Base-by-base conservation (phyloP, 106 monocot species). In the Dioscorea zingiberensis region DNA sequence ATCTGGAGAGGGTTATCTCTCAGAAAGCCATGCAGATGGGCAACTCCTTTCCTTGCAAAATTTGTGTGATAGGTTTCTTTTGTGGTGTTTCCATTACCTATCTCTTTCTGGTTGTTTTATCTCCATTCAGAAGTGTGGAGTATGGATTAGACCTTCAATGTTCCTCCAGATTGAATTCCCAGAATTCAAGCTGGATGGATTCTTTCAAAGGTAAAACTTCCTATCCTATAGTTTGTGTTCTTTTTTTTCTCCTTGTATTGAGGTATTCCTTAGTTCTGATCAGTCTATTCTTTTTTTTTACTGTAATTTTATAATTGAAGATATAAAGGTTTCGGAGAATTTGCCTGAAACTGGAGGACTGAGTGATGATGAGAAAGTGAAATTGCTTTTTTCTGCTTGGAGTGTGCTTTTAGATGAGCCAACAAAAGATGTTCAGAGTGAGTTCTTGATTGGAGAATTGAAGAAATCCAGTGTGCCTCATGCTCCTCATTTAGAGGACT, bases 11-110 rank as follows among this genome's bases (percentile, higher is more conserved):
- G 65, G 21, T 77, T 4, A 56, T 87, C 13, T 93, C 92, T 49
- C 81, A 82, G 75, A 87, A 69, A 47, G 84, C 85, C 23, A n/a
- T 87, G 69, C 82, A 84, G 73, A 75, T 88, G 80, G 78, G 88
- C 73, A 72, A 48, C 53, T 93, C 93, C 30, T 71, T 64, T 24
- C 27, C 74, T 27, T 85, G 88, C 62, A 88, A 80, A 69, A 73
- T 76, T 24, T 82, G 81, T 77, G 77, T 82, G 27, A 17, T 88
- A 44, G 88, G 93, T 65, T 93, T 93, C 74, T 66, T 88, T 54
- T 88, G 72, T 48, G 93, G 93, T 54, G 62, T 85, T 17, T 88
- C 88, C 66, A 64, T 88, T 29, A 68, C 80, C 27, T 88, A 87
- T 61, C 48, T 87, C 28, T 77, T 84, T 59, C 67, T 84, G 64